These are phyloP conservation scores for Malus hybrid DNA, from an alignment of 331 rosid genomes.

Conservation along the genomic window DNA sequence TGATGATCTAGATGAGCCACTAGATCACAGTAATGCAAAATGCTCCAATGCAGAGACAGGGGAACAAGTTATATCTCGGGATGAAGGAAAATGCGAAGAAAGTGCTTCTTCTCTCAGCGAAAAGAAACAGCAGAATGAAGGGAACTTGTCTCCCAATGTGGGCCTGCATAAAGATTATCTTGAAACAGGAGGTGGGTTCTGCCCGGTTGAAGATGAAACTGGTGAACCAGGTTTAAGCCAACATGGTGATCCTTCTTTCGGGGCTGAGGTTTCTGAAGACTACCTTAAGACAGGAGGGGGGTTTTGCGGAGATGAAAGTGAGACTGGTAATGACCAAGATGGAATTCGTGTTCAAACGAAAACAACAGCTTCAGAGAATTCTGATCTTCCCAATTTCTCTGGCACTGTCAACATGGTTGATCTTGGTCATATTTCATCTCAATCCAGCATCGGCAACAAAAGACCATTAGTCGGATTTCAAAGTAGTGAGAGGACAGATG, in stretches of 20 bases:
- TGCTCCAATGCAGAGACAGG: slow-evolving; percentile 18
- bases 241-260: slow-evolving; percentile 8
- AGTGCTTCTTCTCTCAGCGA: slow-evolving; percentile 16
- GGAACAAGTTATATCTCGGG: slow-evolving; percentile 14
- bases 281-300: slow-evolving; percentile 58
- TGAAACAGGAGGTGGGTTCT: slow-evolving; percentile 37
- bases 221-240: slow-evolving; percentile 15
- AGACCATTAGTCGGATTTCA: background rate
- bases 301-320: slow-evolving; percentile 46
- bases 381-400: slow-evolving; percentile 18
- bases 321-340: slow-evolving; percentile 14
- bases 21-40: slow-evolving; percentile 24
- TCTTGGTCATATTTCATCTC: background rate
- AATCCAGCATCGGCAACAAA: background rate
- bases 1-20: slow-evolving; percentile 34
- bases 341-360: slow-evolving; percentile 14
- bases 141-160: slow-evolving; percentile 15
- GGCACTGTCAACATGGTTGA: slow-evolving; percentile 16
- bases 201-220: slow-evolving; percentile 26
- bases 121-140: slow-evolving; percentile 13
- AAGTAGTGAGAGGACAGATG: slow-evolving; percentile 5
- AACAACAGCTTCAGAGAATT: slow-evolving; percentile 10
- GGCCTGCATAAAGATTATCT: slow-evolving; percentile 19
- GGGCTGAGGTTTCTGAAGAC: slow-evolving; percentile 23
- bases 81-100: slow-evolving; percentile 14